These are phyloP conservation scores for Nicotiana noctiflora DNA, from an alignment of 257 asterid species.

Conservation along the genomic window DNA sequence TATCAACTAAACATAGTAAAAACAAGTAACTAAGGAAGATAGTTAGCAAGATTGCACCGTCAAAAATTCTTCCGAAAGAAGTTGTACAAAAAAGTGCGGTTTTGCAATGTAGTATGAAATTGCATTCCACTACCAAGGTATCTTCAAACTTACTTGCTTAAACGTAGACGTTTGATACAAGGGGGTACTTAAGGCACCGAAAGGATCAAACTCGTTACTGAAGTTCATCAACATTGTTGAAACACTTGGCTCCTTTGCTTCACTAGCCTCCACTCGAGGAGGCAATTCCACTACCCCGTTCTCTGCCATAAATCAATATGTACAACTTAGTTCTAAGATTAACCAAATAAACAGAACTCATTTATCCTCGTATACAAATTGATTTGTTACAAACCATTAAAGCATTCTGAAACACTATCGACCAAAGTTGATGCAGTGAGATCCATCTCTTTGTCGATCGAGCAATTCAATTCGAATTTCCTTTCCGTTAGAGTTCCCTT, in stretches of 20 bases:
- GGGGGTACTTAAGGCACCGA: slow-evolving; percentile 81
- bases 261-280: slow-evolving; percentile 28
- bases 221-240: slow-evolving; percentile 88
- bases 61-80: neutral
- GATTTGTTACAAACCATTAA: slow-evolving; percentile 30
- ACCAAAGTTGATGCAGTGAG: slow-evolving; percentile 41
- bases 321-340: neutral
- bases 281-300: slow-evolving; percentile 20
- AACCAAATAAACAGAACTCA: neutral
- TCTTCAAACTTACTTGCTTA: slow-evolving; percentile 62
- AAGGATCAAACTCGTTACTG: slow-evolving; percentile 79
- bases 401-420: slow-evolving; percentile 34
- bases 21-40: neutral
- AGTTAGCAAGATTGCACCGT: neutral
- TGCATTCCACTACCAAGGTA: neutral
- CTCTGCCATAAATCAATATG: slow-evolving; percentile 27
- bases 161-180: slow-evolving; percentile 97
- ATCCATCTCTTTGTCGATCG: slow-evolving; percentile 53
- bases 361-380: neutral
- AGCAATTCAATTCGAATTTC: slow-evolving; percentile 40
- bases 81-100: neutral
- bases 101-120: neutral
- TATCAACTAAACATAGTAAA: neutral
- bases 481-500: slow-evolving; percentile 25
- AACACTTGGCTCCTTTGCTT: slow-evolving; percentile 45